phyloP scores from a whole-genome alignment of 257 asterid species.

The Striga asiatica region DNA sequence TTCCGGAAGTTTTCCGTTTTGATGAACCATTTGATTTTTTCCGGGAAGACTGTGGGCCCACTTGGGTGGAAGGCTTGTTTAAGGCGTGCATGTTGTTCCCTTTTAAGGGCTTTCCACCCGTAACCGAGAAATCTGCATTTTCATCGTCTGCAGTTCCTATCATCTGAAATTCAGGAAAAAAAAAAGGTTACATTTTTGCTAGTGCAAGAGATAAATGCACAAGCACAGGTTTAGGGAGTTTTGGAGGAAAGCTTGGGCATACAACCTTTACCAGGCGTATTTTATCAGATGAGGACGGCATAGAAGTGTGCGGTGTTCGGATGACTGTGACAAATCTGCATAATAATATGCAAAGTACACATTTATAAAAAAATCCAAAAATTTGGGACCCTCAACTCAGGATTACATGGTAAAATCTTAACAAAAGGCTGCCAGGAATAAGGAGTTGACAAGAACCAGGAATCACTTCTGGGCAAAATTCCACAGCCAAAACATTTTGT shows the following conservation, averaged over 20 bases:
- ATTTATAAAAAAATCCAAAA: background rate
- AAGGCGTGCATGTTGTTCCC: constrained; percentile 14
- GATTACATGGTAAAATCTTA: too few relatives aligned
- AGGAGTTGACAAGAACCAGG: too few relatives aligned
- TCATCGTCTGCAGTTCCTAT: constrained; percentile 53
- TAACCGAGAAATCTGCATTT: constrained; percentile 52
- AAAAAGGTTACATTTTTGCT: background rate
- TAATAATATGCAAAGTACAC: constrained; percentile 6
- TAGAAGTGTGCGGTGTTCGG: constrained; percentile 60
- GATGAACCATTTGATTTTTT: constrained; percentile 22
- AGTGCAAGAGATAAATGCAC: background rate
- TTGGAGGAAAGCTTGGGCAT: background rate
- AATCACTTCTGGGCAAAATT: too few relatives aligned
- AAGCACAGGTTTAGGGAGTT: background rate
- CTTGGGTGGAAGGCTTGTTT: constrained; percentile 21
- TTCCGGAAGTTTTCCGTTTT: constrained; percentile 31
- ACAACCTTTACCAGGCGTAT: constrained; percentile 73
- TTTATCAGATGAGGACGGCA: constrained; percentile 73
- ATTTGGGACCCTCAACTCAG: too few relatives aligned
- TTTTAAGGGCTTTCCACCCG: constrained; percentile 25
- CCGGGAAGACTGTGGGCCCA: constrained; percentile 24
- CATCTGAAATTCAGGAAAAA: constrained; percentile 40
- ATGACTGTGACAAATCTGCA: constrained; percentile 78
- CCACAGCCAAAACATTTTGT: too few relatives aligned
- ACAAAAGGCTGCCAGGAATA: too few relatives aligned